Evolutionary conservation across 345 rosid genomes (phyloP).

Genomic region (Rhizophora apiculata): DNA sequence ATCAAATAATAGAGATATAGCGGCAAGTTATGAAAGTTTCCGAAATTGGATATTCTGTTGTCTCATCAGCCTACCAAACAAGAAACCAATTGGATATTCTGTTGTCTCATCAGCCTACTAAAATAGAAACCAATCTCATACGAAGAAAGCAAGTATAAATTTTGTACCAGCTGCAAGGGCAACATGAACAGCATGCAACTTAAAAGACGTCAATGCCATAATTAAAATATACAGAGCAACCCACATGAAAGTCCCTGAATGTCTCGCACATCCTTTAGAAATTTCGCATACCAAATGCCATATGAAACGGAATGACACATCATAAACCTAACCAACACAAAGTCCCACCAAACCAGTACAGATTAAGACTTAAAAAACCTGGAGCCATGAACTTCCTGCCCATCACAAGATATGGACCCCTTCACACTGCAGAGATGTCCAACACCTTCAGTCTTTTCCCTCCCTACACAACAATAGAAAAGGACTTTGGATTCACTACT

Average conservation of each 20-base stretch:
- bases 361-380: conserved; percentile 31
- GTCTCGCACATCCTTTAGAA: conserved; percentile 18
- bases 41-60: too few species aligned
- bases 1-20: too few species aligned
- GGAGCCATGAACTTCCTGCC: conserved; percentile 25
- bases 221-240: conserved; percentile 23
- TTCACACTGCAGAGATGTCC: conserved; percentile 38
- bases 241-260: conserved; percentile 5
- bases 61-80: too few species aligned
- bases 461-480: conserved; percentile 32
- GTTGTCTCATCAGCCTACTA: too few species aligned
- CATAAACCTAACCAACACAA: conserved; percentile 31
- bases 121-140: too few species aligned
- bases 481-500: conserved; percentile 32
- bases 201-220: conserved; percentile 12
- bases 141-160: not conserved
- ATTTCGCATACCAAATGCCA: conserved; percentile 31
- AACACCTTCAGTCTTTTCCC: conserved; percentile 18
- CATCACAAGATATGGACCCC: conserved; percentile 39
- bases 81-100: too few species aligned
- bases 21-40: too few species aligned
- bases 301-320: conserved; percentile 30
- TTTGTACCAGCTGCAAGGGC: not conserved
- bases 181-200: not conserved
- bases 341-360: conserved; percentile 44